phyloP scores from a whole-genome alignment of 805 yeast genomes.

The Cyberlindnera mississippiensis region DNA sequence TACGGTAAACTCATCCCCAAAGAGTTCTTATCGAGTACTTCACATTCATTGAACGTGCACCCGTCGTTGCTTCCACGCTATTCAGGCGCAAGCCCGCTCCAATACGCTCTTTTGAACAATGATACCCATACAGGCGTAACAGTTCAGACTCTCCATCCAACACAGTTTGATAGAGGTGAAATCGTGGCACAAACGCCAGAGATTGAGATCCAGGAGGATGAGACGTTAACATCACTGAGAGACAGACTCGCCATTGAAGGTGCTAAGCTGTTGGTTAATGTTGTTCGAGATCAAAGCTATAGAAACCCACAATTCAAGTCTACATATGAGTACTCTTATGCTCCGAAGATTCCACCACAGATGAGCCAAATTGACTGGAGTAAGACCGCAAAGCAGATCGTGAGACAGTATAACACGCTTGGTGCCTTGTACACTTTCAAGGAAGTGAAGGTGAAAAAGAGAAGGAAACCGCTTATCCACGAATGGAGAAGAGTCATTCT shows the following conservation, averaged over 20 bases:
- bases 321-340: slow-evolving; percentile 43
- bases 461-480: slow-evolving; percentile 25
- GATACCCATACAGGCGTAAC: slow-evolving; percentile 76
- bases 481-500: slow-evolving; percentile 46
- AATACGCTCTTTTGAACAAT: slow-evolving; percentile 63
- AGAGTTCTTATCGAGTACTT: slow-evolving; percentile 42
- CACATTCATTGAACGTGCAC: slow-evolving; percentile 79
- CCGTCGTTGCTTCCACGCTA: slow-evolving; percentile 83
- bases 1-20: slow-evolving; percentile 81
- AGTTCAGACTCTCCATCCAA: slow-evolving; percentile 85
- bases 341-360: slow-evolving; percentile 47
- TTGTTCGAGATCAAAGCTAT: slow-evolving; percentile 35
- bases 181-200: slow-evolving; percentile 56
- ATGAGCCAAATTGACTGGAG: slow-evolving; percentile 49
- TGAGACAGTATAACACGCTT: slow-evolving; percentile 44
- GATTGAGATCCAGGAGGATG: slow-evolving; percentile 37
- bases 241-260: slow-evolving; percentile 57
- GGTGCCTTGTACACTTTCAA: slow-evolving; percentile 53
- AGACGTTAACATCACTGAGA: slow-evolving; percentile 43
- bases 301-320: slow-evolving; percentile 21
- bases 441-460: slow-evolving; percentile 34
- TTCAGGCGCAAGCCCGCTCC: slow-evolving; percentile 90
- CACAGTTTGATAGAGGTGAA: slow-evolving; percentile 76
- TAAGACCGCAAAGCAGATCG: slow-evolving; percentile 33
- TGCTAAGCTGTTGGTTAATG: slow-evolving; percentile 49